Evolutionary conservation across 2,329 filamentous ascomycete species (phyloP).

Genomic region (Monilinia fructicola): DNA sequence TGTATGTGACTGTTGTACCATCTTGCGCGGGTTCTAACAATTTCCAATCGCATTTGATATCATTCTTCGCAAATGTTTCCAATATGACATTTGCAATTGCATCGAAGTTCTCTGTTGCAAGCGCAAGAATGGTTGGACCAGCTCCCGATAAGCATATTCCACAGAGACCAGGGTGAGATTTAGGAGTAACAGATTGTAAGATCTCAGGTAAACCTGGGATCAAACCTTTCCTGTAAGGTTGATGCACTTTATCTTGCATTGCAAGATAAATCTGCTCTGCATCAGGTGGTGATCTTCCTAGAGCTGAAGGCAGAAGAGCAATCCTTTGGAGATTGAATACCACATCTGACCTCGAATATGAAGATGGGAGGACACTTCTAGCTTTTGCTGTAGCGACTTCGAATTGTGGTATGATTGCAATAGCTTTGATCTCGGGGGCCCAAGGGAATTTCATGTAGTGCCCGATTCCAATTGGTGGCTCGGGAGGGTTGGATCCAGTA

Average conservation of each 20-base stretch:
- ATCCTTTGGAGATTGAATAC: slow-evolving; percentile 93
- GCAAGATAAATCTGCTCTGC: slow-evolving; percentile 93
- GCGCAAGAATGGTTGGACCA: slow-evolving; percentile 88
- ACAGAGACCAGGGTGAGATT: slow-evolving; percentile 80
- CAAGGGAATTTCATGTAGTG: slow-evolving; percentile 96
- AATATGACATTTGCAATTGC: slow-evolving; percentile 81
- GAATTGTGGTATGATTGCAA: slow-evolving; percentile 94
- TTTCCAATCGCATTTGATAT: slow-evolving; percentile 81
- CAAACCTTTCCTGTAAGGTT: slow-evolving; percentile 88
- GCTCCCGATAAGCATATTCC: slow-evolving; percentile 95
- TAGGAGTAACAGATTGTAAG: slow-evolving; percentile 84
- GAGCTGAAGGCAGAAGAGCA: slow-evolving; percentile 82
- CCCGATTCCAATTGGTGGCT: slow-evolving; percentile 88
- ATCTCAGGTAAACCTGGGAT: slow-evolving; percentile 92
- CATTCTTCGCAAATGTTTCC: slow-evolving; percentile 66
- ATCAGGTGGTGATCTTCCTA: slow-evolving; percentile 87
- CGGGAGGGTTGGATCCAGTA: slow-evolving; percentile 80
- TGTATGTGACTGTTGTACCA: slow-evolving; percentile 38
- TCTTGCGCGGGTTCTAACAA: slow-evolving; percentile 85
- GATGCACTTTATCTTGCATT: slow-evolving; percentile 98
- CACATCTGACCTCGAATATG: slow-evolving; percentile 79
- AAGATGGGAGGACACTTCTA: slow-evolving; percentile 76
- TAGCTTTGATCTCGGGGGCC: slow-evolving; percentile 92
- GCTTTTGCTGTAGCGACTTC: slow-evolving; percentile 94
- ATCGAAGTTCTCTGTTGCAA: slow-evolving; percentile 88